Evolutionary conservation across 2,329 filamentous ascomycete genomes (phyloP), one percentile per base, ranked within the genome.

Genomic region (Scedosporium aurantiacum): DNA sequence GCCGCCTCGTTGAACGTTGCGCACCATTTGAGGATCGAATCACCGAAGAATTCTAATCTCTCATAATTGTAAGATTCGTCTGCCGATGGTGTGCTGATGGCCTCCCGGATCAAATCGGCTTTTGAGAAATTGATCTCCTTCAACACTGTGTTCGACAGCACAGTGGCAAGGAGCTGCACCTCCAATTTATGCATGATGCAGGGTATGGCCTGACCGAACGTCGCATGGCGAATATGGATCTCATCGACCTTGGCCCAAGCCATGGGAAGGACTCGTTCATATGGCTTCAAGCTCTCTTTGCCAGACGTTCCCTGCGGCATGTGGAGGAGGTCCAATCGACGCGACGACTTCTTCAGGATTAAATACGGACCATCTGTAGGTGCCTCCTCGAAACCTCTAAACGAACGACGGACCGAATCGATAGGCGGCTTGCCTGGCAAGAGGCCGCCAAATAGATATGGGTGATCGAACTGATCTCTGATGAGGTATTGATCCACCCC

Each of bases 41-140:
- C 93, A 0, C 94, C 94, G 0, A 97, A 75, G 66, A 95, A 95
- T 70, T 97, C 94, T 0, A 96, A 76, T 2, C 88, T 79, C 67
- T 97, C 88, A 69, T 97, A 97, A 65, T 96, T 82, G 0, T 78
- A 79, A 1, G 75, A 70, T 57, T 86, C 84, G 2, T 72, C 69
- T 0, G 89, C 84, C 1, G 78, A 78, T 0, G 86, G 82, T 0
- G 89, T 78, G 58, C 82, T 89, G 58, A 95, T 86, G 1, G 92
- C 91, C 8, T 83, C 85, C 1, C 85, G 70, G 0, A 95, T 69
- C 40, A 88, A 74, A 0, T 75, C 72, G 2, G 83, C 65, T 64
- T 88, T 72, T 0, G 71, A 70, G 41, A 93, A 80, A 0, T 70
- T 68, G 1, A 91, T 60, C 0, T 65, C 62, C 18, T 65, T 59